Base-by-base conservation (phyloP, 371 early-diverging fungal genomes). In the Rhizopus arrhizus region DNA sequence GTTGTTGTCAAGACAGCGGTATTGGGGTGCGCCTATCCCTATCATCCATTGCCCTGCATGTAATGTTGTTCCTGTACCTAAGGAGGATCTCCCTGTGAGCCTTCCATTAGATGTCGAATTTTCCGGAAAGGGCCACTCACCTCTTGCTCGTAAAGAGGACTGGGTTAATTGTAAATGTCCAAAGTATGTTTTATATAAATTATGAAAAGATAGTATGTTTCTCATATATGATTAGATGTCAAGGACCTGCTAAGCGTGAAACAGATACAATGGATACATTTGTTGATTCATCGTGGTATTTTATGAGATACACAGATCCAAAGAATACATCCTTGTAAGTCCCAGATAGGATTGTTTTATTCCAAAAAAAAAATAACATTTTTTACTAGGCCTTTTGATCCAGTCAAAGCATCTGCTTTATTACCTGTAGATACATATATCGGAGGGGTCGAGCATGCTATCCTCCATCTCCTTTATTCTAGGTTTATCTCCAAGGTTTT, bases 21-120 rank as follows among this genome's bases (percentile, higher is more conserved):
- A 95, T 68, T 99, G 99, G 99, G 99, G 99, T 9, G 96, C 99
- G 1, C 99, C 99, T 12, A 95, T 99, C 41, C 99, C 99, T 3
- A 85, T 99, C 22, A 81, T 97, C 32, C 95, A 97, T 61, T 97
- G 97, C 66, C 61, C 73, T 0, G 65, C 68, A 15, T 97, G 97
- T 70, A 87, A 94, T 74, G 73, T 84, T 3, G 93, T 96, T 0
- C 95, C 94, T 13, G 93, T 97, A 0, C 93, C 95, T 0, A 82
- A 86, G 46, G 58, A 79, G n/a, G 86, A 95, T 8, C 74, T 97
- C 3, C 96, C 96, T 0, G 91, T 94, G 1, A 60, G 64, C 13
- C 75, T 96, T 41, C 94, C 94, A 0, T 61, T 75, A 8, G 78
- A 88, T 59, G 82, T 90, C 4, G 65, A 73, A 15, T 77, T 92